phyloP scores from a whole-genome alignment of 2,329 filamentous ascomycete genomes.

The Chalara sp. region DNA sequence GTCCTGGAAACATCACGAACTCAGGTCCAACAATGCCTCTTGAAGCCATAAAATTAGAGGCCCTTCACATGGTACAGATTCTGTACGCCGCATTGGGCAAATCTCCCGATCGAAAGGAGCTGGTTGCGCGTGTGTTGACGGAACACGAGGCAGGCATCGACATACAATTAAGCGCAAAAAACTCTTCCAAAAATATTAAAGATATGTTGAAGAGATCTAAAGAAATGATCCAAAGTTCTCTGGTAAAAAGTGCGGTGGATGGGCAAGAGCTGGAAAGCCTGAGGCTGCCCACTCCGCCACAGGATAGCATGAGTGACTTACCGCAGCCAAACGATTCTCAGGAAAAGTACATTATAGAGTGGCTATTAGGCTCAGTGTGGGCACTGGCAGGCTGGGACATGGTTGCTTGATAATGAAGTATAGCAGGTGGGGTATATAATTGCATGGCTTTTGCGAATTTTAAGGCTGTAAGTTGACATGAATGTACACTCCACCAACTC shows the following conservation, averaged over 20 bases:
- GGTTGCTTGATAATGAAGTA: not conserved
- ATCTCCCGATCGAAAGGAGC: constrained; percentile 6
- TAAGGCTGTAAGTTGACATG: no score
- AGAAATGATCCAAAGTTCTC: constrained; percentile 16
- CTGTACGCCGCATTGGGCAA: constrained; percentile 19
- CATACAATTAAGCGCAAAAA: not conserved
- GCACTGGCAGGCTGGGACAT: constrained; percentile 15
- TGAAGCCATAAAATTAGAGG: constrained; percentile 7
- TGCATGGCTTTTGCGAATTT: no score
- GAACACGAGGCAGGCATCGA: not conserved
- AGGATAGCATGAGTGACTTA: not conserved
- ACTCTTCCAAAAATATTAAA: not conserved
- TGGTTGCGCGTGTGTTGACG: constrained; percentile 15
- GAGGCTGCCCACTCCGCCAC: constrained; percentile 9
- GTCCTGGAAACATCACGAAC: constrained; percentile 15
- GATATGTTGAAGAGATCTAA: constrained; percentile 13
- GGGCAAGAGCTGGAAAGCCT: constrained; percentile 13
- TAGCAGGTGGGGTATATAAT: no score
- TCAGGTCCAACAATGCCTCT: not conserved
- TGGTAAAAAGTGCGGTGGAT: constrained; percentile 18
- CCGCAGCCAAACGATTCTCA: not conserved
- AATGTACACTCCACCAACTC: not conserved
- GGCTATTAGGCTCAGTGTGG: constrained; percentile 11
- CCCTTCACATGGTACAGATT: constrained; percentile 18
- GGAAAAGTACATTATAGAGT: constrained; percentile 6